Base-by-base conservation (phyloP, 495 filamentous ascomycete genomes). In the Tetracladium setigerum region DNA sequence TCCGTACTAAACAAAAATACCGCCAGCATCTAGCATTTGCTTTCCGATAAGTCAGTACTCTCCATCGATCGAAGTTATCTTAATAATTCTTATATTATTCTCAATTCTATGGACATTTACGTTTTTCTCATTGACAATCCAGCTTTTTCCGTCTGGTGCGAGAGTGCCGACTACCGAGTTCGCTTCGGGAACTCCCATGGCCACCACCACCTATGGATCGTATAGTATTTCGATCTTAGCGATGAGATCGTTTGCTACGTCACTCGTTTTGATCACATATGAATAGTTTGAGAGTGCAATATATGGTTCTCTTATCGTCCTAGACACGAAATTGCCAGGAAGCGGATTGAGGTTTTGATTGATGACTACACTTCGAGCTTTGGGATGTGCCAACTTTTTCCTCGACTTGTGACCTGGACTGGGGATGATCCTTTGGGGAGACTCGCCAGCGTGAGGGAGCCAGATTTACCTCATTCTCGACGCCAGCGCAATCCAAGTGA, bases 181-280 rank as follows among this genome's bases (percentile, higher is more conserved):
- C 11, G 52, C 31, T 36, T 46, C 42, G 14, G 46, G 19, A 14
- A 55, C 30, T 8, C 52, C 52, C 47, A 55, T 47, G 1, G 30
- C 38, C 4, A 32, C 36, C 1, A 55, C 42, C 42, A 50, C 46
- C 0, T 10, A 18, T 14, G 44, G 37, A 27, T 55, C 52, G 39
- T 55, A 50, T 4, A 47, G 52, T n/a, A 55, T 31, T 32, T 55
- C 52, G 33, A 55, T 50, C 35, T 55, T 55, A 15, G 52, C 52
- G 15, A 55, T 55, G 10, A 55, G 44, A 37, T 55, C 47, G 13
- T 50, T 46, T 1, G 52, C 52, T 9, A 41, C 50, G 11, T 55
- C 52, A 34, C 47, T 55, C 36, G 47, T 50, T 32, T 34, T 24
- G 14, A 55, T 55, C 14, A 55, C 39, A 42, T 55, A 55, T 38